A percentile compares a stretch with the other conserved stretches of the same genome.
phyloP scores from a whole-genome alignment of 2,329 filamentous ascomycete genomes.

The Neophaeococcomyces aloes region DNA sequence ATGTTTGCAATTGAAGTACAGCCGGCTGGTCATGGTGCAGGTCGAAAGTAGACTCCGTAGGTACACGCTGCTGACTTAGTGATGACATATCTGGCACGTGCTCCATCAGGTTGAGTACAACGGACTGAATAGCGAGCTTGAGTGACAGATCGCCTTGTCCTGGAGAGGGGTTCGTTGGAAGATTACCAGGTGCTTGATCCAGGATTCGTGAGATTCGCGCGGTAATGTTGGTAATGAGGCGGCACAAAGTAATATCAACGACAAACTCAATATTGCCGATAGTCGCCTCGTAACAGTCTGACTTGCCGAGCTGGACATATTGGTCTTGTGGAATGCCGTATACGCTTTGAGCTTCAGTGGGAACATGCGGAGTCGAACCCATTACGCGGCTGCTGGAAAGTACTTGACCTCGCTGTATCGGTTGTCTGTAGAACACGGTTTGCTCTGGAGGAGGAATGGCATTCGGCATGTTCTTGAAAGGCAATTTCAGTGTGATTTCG shows the following conservation, averaged over 20 bases:
- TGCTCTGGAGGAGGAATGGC: too few species aligned
- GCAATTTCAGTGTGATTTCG: not conserved
- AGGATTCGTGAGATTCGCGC: not conserved
- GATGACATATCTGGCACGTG: not conserved
- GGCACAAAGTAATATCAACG: conserved; percentile 1
- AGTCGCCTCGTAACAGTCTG: not conserved
- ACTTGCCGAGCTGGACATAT: not conserved
- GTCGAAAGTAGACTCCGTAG: conserved; percentile 6
- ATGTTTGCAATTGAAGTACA: conserved; percentile 3
- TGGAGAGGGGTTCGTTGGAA: not conserved
- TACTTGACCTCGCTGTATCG: not conserved
- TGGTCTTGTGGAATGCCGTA: conserved; percentile 4
- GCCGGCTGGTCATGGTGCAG: not conserved
- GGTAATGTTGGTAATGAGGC: not conserved
- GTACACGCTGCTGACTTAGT: not conserved
- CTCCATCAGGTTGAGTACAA: conserved; percentile 4
- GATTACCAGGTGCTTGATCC: not conserved
- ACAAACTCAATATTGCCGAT: conserved; percentile 3
- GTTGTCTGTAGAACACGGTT: not conserved
- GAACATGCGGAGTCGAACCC: not conserved
- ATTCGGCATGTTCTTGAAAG: not conserved
- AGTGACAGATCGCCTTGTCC: not conserved
- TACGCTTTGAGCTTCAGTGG: not conserved
- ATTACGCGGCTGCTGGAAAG: not conserved
- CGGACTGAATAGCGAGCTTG: not conserved